Evolutionary conservation across 495 filamentous ascomycete genomes (phyloP).

Genomic region (Clohesyomyces aquaticus): DNA sequence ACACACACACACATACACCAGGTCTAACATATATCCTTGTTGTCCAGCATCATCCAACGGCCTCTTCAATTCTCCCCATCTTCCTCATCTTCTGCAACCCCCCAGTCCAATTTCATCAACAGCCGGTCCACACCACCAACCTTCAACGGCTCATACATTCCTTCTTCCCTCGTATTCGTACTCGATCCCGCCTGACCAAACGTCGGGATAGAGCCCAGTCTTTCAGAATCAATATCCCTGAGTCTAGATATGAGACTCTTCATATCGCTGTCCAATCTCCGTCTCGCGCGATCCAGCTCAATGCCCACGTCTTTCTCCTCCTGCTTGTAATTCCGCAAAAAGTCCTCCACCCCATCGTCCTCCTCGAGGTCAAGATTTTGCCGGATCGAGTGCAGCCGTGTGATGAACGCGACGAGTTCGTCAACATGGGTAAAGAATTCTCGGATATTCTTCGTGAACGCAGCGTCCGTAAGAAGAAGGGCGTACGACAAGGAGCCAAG

Average conservation of each 20-base stretch:
- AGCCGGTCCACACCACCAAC: conserved; percentile 76
- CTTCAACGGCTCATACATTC: conserved; percentile 63
- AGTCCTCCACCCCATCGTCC: conserved; percentile 78
- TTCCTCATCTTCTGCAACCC: conserved; percentile 42
- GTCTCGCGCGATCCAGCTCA: conserved; percentile 59
- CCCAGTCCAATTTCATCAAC: conserved; percentile 86
- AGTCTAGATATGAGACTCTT: conserved; percentile 64
- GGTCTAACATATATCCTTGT: too few species aligned
- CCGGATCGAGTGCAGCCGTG: conserved; percentile 72
- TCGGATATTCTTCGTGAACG: conserved; percentile 73
- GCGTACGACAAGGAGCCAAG: conserved; percentile 66
- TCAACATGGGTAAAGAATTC: conserved; percentile 73
- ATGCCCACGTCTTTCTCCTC: conserved; percentile 68
- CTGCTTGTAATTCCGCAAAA: conserved; percentile 65
- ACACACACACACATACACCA: too few species aligned
- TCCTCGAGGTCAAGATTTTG: conserved; percentile 73
- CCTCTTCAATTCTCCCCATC: conserved; percentile 27
- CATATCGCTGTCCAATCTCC: conserved; percentile 62
- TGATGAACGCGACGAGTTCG: conserved; percentile 72
- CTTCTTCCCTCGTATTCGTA: conserved; percentile 48
- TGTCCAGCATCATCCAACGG: too few species aligned
- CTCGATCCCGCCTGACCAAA: conserved; percentile 33
- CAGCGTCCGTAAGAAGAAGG: conserved; percentile 69
- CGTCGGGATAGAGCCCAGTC: conserved; percentile 36
- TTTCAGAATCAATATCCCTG: conserved; percentile 60